Percentiles rank a stretch among this genome's conserved stretches.
Conservation (phyloP, 2,329 filamentous ascomycete genomes). For the Rugonectria rugulosa region DNA sequence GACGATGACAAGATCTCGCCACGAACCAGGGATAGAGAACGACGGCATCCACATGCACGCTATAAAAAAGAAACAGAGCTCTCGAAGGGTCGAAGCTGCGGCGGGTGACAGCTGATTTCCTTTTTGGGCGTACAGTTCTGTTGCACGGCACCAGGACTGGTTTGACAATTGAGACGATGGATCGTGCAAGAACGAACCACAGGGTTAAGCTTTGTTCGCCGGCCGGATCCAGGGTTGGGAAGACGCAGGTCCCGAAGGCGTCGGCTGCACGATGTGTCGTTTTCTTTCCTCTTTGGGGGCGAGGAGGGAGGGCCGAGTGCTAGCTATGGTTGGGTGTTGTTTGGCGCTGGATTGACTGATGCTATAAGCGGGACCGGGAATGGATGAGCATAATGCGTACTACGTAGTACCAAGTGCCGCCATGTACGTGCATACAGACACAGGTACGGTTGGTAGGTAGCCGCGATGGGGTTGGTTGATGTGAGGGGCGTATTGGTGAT, state of each 20-base stretch:
- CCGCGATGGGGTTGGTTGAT: too few species aligned
- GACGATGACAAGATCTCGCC: conserved; percentile 19
- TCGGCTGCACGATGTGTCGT: conserved; percentile 44
- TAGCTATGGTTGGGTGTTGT: too few species aligned
- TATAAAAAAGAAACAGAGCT: conserved; percentile 1
- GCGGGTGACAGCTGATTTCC: conserved; percentile 38
- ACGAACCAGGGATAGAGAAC: not conserved
- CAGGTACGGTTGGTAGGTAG: too few species aligned
- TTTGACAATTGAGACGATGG: too few species aligned
- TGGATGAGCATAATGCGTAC: not conserved
- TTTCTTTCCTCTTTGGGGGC: conserved; percentile 42
- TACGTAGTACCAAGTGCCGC: too few species aligned
- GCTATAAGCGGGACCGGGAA: not conserved
- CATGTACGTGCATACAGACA: too few species aligned
- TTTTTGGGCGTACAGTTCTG: conserved; percentile 35
- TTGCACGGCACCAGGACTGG: too few species aligned
- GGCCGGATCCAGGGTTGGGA: conserved; percentile 13
- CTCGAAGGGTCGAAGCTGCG: conserved; percentile 20
- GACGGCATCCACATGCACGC: not conserved
- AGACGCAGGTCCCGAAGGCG: conserved; percentile 36
- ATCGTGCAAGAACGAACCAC: too few species aligned
- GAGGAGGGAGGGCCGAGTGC: too few species aligned
- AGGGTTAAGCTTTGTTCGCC: conserved; percentile 20
- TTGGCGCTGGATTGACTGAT: not conserved
- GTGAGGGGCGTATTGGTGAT: too few species aligned